phyloP scores from a whole-genome alignment of 2,329 filamentous ascomycete genomes.

The Sclerotiophoma versabilis region DNA sequence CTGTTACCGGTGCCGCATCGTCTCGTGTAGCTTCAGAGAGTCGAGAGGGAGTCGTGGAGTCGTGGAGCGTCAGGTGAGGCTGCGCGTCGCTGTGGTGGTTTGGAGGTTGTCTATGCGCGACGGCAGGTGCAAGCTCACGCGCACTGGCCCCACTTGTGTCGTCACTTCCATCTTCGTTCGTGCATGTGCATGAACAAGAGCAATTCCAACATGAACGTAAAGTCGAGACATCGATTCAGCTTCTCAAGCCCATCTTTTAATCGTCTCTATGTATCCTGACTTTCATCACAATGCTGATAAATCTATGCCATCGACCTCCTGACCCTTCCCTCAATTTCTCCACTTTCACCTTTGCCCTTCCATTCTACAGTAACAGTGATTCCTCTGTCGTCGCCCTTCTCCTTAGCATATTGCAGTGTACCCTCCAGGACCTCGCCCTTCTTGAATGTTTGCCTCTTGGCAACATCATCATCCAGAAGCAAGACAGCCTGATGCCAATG shows the following conservation, averaged over 20 bases:
- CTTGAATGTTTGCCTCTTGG: constrained; percentile 44
- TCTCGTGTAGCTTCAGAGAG: constrained; percentile 11
- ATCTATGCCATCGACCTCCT: constrained; percentile 40
- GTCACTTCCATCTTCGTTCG: constrained; percentile 3
- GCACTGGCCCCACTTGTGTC: constrained; percentile 44
- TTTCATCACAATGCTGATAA: not conserved
- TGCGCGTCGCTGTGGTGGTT: constrained; percentile 8
- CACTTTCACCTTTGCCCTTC: constrained; percentile 40
- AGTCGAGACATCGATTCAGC: no score
- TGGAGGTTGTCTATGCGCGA: constrained; percentile 3
- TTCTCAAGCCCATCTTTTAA: no score
- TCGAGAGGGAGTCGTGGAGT: not conserved
- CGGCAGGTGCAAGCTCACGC: constrained; percentile 35
- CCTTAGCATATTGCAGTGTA: constrained; percentile 73
- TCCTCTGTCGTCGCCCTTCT: constrained; percentile 52
- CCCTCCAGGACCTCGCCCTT: constrained; percentile 74
- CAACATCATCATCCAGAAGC: constrained; percentile 68
- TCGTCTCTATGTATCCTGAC: not conserved
- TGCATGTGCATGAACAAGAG: not conserved
- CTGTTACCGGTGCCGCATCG: constrained; percentile 36
- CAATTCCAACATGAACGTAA: no score
- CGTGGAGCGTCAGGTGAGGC: constrained; percentile 3
- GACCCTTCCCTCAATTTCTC: constrained; percentile 42
- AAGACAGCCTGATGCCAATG: constrained; percentile 91
- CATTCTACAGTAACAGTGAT: constrained; percentile 52